Base-by-base conservation (phyloP, 2,329 filamentous ascomycete species). In the Verticillium isaacii region DNA sequence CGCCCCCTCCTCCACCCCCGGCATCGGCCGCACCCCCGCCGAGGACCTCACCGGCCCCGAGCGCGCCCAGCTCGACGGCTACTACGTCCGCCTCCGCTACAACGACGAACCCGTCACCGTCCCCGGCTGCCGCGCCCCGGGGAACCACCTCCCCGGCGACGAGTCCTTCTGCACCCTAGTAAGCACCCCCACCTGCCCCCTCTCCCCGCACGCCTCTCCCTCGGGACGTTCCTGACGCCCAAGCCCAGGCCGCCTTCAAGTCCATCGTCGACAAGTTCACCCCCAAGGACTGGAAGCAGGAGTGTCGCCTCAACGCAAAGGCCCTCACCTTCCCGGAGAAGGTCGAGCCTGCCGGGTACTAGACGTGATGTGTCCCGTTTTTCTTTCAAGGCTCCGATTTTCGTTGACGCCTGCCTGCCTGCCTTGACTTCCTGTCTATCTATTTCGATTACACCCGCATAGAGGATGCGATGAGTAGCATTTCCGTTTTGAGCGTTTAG, bases 1-100 rank as follows among this genome's bases (percentile, higher is more conserved):
- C 5, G 64, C 63, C 34, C 60, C 66, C 15, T 63, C 66, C 56
- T 65, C 75, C 11, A 71, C 79, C 0, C 65, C 74, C 1, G 78
- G 78, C 36, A 89, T 91, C 62, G 85, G 85, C 9, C 85, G 91
- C 54, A 88, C 84, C 68, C 80, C 81, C 14, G 79, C 83, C 6
- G 70, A 78, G 1, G 78, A 85, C 14, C 77, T 95, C 61, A 81
- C 79, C 0, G 74, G 80, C 0, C 71, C 75, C 1, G 86, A 93
- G 68, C 85, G 82, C 67, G 29, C 5, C 41, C 60, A 65, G 60
- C 57, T 96, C 12, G 80, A 90, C 32, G 89, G 86, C 2, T 93
- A 96, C 79, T 99, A 90, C 74, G 94, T 99, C 15, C 88, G 95
- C 19, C 75, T 99, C 62, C 85, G 93, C 58, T 99, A 96, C 76